phyloP scores from a whole-genome alignment of 106 monocot species.

The Cymbidium sinense region DNA sequence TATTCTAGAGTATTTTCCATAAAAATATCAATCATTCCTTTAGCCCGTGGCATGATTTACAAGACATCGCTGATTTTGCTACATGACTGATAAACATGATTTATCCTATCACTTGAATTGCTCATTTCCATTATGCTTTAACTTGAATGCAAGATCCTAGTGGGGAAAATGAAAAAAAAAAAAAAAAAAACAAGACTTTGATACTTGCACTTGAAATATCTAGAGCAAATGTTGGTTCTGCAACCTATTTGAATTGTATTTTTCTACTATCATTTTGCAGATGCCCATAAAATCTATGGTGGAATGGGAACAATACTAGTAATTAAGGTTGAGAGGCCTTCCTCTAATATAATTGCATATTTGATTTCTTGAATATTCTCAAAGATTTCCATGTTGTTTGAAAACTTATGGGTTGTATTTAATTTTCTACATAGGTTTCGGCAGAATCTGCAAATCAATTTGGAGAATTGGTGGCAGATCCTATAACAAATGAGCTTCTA shows the following conservation, averaged over 20 bases:
- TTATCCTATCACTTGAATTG: background rate
- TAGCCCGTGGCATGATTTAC: background rate
- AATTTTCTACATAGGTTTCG: conserved; percentile 28
- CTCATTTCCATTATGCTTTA: background rate
- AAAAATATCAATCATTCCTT: background rate
- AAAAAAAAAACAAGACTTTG: too few relatives aligned
- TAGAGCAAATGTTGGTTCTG: background rate
- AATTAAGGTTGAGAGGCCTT: conserved; percentile 18
- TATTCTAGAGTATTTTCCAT: background rate
- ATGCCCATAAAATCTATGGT: conserved; percentile 24
- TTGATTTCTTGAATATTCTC: background rate
- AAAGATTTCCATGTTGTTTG: background rate
- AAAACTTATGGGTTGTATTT: background rate
- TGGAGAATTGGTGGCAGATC: conserved; percentile 92
- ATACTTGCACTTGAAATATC: background rate
- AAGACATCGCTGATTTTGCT: background rate
- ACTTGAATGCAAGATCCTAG: background rate
- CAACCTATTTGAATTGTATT: background rate
- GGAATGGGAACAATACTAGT: conserved; percentile 32
- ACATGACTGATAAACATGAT: background rate
- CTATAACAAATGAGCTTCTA: conserved; percentile 60
- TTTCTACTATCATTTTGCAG: conserved; percentile 7
- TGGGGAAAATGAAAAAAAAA: background rate
- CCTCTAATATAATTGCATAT: background rate
- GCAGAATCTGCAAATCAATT: conserved; percentile 75